Percentiles rank a stretch among this genome's conserved stretches.
Evolutionary conservation across 164 flowering plant genomes (phyloP).

Genomic region (Magnolia officinalis): DNA sequence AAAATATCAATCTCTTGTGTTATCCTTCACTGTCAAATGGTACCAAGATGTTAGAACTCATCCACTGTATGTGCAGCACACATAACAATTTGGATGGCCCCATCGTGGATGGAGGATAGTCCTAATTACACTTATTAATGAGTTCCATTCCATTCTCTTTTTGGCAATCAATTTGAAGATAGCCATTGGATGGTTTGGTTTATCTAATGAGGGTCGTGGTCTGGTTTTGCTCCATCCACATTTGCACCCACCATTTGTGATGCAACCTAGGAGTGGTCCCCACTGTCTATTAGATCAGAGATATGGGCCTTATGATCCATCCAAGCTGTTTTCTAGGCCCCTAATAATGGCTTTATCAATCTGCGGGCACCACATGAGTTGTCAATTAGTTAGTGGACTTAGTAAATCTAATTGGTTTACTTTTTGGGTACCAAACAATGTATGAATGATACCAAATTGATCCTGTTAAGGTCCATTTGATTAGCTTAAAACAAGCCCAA

Average conservation of each 20-base stretch:
- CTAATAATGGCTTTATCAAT: no score
- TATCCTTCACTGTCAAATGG: not conserved
- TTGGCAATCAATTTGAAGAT: not conserved
- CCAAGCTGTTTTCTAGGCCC: not conserved
- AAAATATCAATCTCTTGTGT: not conserved
- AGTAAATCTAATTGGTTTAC: no score
- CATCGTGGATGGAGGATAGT: not conserved
- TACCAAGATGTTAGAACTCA: not conserved
- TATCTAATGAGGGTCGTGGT: not conserved
- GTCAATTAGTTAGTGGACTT: no score
- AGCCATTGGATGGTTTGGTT: not conserved
- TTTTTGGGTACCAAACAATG: no score
- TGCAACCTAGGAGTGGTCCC: not conserved
- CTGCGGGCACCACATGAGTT: no score
- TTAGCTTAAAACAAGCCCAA: no score
- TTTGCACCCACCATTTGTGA: not conserved
- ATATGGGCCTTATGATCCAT: not conserved
- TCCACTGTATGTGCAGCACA: not conserved
- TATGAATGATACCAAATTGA: no score
- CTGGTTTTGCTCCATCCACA: not conserved
- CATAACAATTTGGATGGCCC: no score
- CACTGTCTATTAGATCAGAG: not conserved
- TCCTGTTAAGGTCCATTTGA: no score
- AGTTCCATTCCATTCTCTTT: not conserved
- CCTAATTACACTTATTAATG: not conserved